These are phyloP conservation scores for Urtica urens DNA, from an alignment of 306 rosid genomes.

Conservation along the genomic window DNA sequence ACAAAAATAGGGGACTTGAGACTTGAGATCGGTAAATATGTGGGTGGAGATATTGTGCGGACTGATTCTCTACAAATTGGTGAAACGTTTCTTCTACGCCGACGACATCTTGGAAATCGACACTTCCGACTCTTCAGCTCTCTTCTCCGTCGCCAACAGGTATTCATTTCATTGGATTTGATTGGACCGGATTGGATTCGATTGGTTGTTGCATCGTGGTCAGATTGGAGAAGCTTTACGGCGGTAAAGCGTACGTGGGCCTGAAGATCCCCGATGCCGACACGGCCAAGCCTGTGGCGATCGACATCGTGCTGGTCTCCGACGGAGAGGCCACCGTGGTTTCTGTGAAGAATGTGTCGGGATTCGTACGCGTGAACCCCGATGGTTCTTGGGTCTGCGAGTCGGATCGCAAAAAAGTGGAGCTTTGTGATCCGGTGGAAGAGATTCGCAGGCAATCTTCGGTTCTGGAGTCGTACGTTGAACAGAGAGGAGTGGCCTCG, in stretches of 20 bases:
- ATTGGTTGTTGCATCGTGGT: no score
- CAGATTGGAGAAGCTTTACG: constrained; percentile 64
- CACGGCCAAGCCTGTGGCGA: constrained; percentile 48
- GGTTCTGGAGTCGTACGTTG: constrained; percentile 78
- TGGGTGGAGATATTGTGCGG: constrained; percentile 62
- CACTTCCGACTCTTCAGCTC: constrained; percentile 41
- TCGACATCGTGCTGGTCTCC: constrained; percentile 60
- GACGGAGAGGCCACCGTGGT: constrained; percentile 55
- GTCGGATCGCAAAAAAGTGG: constrained; percentile 36
- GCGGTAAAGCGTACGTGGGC: constrained; percentile 60
- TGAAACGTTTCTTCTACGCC: constrained; percentile 37
- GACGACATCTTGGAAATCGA: constrained; percentile 61
- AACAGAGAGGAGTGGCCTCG: constrained; percentile 71
- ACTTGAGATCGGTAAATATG: no score
- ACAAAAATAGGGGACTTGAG: no score
- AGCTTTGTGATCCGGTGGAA: constrained; percentile 41
- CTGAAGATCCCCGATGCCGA: constrained; percentile 96
- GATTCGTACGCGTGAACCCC: constrained; percentile 41
- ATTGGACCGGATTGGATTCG: no score
- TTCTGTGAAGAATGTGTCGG: constrained; percentile 63
- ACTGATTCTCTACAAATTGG: constrained; percentile 35
- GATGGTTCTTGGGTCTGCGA: constrained; percentile 68
- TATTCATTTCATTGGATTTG: no score
- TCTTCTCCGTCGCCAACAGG: constrained; percentile 64
- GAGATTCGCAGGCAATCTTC: constrained; percentile 56